Conservation (phyloP, 2,329 filamentous ascomycete species). For the Cladosporium phlei region DNA sequence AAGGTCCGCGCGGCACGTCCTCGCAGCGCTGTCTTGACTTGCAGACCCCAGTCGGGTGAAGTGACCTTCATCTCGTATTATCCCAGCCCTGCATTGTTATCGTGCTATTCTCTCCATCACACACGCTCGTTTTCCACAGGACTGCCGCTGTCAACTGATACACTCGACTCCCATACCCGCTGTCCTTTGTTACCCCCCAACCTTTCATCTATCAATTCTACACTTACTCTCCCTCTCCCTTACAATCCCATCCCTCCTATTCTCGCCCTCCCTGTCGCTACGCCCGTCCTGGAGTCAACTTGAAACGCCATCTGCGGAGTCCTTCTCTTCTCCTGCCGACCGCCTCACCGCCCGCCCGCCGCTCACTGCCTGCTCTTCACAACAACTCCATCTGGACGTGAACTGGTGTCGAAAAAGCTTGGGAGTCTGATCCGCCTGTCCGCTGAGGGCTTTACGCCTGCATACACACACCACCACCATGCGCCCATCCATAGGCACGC, state of each 20-base stretch:
- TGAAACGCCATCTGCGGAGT: conserved; percentile 12
- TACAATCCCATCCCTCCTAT: not conserved
- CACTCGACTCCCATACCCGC: no score
- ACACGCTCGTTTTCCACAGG: conserved; percentile 9
- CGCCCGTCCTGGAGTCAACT: conserved; percentile 4
- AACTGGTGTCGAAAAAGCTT: conserved; percentile 5
- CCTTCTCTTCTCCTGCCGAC: conserved; percentile 2
- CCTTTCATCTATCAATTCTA: conserved; percentile 1
- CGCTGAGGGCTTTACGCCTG: conserved; percentile 6
- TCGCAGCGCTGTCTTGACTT: no score
- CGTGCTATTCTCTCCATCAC: conserved; percentile 8
- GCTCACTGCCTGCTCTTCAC: not conserved
- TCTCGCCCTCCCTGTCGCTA: conserved; percentile 1
- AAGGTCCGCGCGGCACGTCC: conserved; percentile 6
- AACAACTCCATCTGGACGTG: not conserved
- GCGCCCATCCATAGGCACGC: conserved; percentile 23
- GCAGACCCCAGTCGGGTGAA: conserved; percentile 10
- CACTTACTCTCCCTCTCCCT: not conserved
- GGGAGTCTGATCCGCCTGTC: conserved; percentile 3
- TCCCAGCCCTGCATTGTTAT: conserved; percentile 10
- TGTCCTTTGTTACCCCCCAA: no score
- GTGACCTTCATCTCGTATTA: conserved; percentile 13
- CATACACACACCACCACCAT: conserved; percentile 20
- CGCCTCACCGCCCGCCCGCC: conserved; percentile 2
- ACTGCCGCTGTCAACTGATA: not conserved